These are phyloP conservation scores for Pseudogymnoascus verrucosus DNA, from an alignment of 2,329 filamentous ascomycete genomes.

Conservation along the genomic window DNA sequence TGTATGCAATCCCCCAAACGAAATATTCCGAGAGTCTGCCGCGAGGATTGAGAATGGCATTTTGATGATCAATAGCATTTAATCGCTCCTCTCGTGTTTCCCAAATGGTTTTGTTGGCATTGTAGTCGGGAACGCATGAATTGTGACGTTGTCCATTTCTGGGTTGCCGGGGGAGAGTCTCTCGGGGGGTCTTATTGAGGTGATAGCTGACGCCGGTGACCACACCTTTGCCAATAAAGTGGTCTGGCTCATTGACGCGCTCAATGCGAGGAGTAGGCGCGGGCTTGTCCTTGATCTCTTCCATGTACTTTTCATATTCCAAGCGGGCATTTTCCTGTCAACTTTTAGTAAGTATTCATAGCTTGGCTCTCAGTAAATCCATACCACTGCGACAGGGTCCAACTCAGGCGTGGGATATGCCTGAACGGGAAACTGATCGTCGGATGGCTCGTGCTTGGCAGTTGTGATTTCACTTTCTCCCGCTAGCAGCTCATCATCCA, in stretches of 20 bases:
- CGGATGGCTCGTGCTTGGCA: not conserved
- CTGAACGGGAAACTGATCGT: not conserved
- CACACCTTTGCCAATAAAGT: not conserved
- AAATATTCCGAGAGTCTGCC: constrained; percentile 3
- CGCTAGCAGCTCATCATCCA: not conserved
- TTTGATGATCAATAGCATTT: not conserved
- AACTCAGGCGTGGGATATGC: not conserved
- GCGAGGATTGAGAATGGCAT: not conserved
- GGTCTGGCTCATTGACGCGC: not conserved
- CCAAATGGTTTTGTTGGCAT: not conserved
- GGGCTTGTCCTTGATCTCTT: not conserved
- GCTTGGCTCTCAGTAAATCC: not conserved
- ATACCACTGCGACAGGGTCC: not conserved
- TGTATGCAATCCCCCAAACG: not conserved
- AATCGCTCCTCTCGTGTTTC: not conserved
- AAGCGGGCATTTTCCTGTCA: not conserved
- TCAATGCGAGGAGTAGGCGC: not conserved
- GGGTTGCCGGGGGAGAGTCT: not conserved
- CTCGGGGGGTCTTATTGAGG: not conserved
- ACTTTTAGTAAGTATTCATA: not conserved
- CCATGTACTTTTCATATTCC: not conserved
- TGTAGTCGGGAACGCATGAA: not conserved
- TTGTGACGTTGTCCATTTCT: not conserved
- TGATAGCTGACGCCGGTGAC: not conserved
- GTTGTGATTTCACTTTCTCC: not conserved